Evolutionary conservation across 2,329 filamentous ascomycete species (phyloP), one percentile per base, ranked within the genome.

Genomic region (Fusarium temperatum): DNA sequence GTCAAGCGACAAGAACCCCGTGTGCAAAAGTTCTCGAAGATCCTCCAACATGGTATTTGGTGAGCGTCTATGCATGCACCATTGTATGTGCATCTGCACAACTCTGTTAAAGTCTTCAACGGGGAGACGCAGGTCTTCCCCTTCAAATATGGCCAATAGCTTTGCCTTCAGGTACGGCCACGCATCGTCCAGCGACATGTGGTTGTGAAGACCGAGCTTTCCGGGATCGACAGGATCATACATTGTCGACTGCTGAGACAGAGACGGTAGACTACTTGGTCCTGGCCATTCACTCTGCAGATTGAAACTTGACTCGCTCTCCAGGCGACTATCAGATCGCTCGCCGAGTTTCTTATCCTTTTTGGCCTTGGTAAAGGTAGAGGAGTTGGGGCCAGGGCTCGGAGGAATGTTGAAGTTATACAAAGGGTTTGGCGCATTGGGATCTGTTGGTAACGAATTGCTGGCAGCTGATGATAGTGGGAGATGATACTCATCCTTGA

Each of bases 271-370:
- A 72, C 88, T 89, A 62, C 86, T 86, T 3, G 88, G 85, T 4
- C 87, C 88, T 6, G 87, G 83, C 88, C 89, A 90, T 59, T 90
- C 84, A 32, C 80, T 80, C 50, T 81, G 79, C 26, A 84, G 66
- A 30, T 80, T 81, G 74, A 85, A 81, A 54, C 80, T 79, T 24
- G 84, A 83, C 84, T 89, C 87, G 71, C 83, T 90, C 66, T 91
- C 87, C 41, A 90, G 81, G 18, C 85, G 84, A 69, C 81, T 83
- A 12, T 85, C 81, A 63, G 84, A 87, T 74, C 91, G 90, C 72
- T 94, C 92, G 71, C 93, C 91, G 75, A 92, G 92, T 81, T 92
- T 93, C 85, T 96, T 97, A 79, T 98, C 94, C 67, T 93, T 96
- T 79, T 96, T 93, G 7, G 92, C 93, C 83, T 96, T 97, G 42